A percentile compares a stretch with the other conserved stretches of the same genome.
Conservation (phyloP, 139 green algal genomes). For the Nannochloris sp. region DNA sequence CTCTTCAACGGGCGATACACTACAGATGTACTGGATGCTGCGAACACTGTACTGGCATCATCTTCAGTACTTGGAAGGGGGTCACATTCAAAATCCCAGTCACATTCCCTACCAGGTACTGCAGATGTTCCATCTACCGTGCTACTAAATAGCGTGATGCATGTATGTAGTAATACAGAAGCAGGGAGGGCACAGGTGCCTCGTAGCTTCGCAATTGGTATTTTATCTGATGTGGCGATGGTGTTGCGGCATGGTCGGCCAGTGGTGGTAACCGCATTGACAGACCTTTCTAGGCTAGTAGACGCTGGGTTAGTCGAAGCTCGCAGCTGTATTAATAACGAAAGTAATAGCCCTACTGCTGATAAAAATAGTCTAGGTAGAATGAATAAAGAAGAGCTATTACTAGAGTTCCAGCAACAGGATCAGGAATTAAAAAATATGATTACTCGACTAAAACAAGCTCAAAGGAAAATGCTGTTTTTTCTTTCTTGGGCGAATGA, state of each 20-base stretch:
- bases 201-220: constrained; percentile 14
- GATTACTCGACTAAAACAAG: constrained; percentile 20
- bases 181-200: not conserved
- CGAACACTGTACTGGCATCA: constrained; percentile 9
- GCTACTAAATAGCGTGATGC: not conserved
- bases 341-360: not conserved
- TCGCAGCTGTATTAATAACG: too few relatives aligned
- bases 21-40: not conserved
- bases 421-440: constrained; percentile 1
- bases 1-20: constrained; percentile 42
- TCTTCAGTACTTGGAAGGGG: not conserved
- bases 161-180: not conserved
- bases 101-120: not conserved
- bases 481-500: constrained; percentile 56
- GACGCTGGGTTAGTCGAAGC: constrained; percentile 1
- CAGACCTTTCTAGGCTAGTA: constrained; percentile 33
- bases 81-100: not conserved
- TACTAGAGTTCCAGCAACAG: not conserved
- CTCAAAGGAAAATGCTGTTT: constrained; percentile 48
- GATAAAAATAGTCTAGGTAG: not conserved
- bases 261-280: constrained; percentile 35
- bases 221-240: constrained; percentile 35
- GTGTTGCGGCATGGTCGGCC: constrained; percentile 30
- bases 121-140: not conserved
- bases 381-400: too few relatives aligned